Evolutionary conservation across 768 basidiomycete species (phyloP), one percentile per base, ranked within the genome.

Genomic region (Leccinum rimulosum): DNA sequence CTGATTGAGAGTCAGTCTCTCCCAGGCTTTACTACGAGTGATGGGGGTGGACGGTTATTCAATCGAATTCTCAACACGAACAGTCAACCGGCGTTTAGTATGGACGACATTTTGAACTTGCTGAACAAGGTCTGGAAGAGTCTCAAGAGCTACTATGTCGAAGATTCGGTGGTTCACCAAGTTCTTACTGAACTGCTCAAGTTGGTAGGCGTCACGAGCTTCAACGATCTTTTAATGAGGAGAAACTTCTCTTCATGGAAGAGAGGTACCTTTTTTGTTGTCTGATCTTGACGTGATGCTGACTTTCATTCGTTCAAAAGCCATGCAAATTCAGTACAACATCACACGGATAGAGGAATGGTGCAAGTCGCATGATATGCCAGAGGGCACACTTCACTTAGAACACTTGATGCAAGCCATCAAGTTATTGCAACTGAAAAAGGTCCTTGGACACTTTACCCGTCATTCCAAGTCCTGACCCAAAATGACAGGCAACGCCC

Each of bases 311-410:
- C 35, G 19, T 58, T 55, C 56, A 47, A 40, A 62, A 98, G 97
- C 97, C 5, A 98, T 99, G 97, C 97, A 99, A 83, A 98, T 99
- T 58, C 97, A 99, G 73, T 99, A 99, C 75, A 98, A 98, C 71
- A 97, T 98, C 71, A 98, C 95, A 31, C 86, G 91, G 28, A 91
- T 95, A 68, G 93, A 95, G 69, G 95, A 98, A 76, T 98, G 97
- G 97, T 99, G 97, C 80, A 98, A 99, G 77, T 95, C 97, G 27
- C 97, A 98, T 70, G 94, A 97, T 70, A 98, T 99, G 94, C 97
- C 96, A 1, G 97, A 99, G 72, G 97, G 97, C 10, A 93, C 93
- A 17, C 81, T 99, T 28, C 95, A 98, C 73, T 80, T 99, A 56
- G 97, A 99, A 75, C 95, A 98, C 76, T 82, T 99, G 76, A 97